Percentiles rank a stretch among this genome's conserved stretches.
These are phyloP conservation scores for Diaporthe helianthi DNA, from an alignment of 2,329 filamentous ascomycete species.

Conservation along the genomic window DNA sequence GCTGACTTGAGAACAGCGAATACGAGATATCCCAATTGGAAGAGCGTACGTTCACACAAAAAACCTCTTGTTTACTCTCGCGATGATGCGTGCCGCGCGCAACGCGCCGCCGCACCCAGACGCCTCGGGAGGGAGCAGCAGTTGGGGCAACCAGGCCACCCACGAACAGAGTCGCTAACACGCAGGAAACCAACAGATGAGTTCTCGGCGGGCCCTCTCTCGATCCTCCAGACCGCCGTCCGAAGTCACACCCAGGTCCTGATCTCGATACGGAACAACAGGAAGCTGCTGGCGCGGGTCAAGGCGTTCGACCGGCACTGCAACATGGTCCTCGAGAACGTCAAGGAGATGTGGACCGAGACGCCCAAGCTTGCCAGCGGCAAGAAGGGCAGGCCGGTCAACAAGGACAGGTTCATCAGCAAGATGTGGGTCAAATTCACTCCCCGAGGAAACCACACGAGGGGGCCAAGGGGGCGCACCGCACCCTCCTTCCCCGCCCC, in stretches of 20 bases:
- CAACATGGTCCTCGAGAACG: constrained; percentile 98
- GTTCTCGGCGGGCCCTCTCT: constrained; percentile 66
- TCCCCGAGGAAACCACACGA: background rate
- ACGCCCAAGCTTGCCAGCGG: constrained; percentile 82
- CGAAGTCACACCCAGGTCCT: constrained; percentile 94
- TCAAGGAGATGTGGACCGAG: constrained; percentile 99
- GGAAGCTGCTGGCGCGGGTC: constrained; percentile 94
- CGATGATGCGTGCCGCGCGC: background rate
- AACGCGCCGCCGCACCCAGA: too few relatives aligned
- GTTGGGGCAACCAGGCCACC: background rate
- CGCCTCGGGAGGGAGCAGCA: background rate
- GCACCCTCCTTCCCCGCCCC: constrained; percentile 11
- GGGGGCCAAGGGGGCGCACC: too few relatives aligned
- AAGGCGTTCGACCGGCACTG: constrained; percentile 99
- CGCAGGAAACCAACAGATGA: constrained; percentile 57
- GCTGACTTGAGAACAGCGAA: constrained; percentile 63
- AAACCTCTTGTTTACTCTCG: background rate
- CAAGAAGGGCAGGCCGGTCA: constrained; percentile 88
- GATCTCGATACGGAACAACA: constrained; percentile 97
- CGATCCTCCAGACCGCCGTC: constrained; percentile 95
- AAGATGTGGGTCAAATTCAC: constrained; percentile 74
- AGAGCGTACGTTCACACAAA: constrained; percentile 28
- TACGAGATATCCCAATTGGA: constrained; percentile 82
- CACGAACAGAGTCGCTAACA: constrained; percentile 28
- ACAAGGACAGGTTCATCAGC: constrained; percentile 98